Evolutionary conservation across 352 stramenopile genomes (phyloP).

Genomic region (Pythium brassicae): DNA sequence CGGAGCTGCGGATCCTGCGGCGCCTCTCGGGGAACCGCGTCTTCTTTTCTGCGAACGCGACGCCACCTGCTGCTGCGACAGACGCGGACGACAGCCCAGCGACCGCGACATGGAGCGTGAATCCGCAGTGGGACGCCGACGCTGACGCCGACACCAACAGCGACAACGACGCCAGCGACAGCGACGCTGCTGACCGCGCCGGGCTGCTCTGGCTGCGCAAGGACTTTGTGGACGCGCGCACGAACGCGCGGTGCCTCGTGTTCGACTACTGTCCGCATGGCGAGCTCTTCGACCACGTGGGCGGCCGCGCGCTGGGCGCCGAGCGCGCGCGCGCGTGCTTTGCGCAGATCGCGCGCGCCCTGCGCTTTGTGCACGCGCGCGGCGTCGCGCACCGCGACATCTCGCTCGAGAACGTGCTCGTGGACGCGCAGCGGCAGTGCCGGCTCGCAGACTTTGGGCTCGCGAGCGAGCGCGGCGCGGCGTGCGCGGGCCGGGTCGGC

Average conservation of each 20-base stretch:
- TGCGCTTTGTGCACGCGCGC: slow-evolving; percentile 43
- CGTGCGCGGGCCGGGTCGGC: slow-evolving; percentile 39
- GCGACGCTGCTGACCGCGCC: slow-evolving; percentile 14
- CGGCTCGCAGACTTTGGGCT: slow-evolving; percentile 57
- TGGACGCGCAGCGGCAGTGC: slow-evolving; percentile 38
- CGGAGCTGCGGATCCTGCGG: slow-evolving; percentile 38
- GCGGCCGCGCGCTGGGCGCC: slow-evolving; percentile 18
- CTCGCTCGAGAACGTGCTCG: slow-evolving; percentile 62
- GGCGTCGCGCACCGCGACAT: slow-evolving; percentile 63
- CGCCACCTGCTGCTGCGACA: too few relatives aligned
- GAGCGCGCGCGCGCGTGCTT: slow-evolving; percentile 33
- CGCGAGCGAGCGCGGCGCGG: slow-evolving; percentile 27
- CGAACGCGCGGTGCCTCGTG: slow-evolving; percentile 48
- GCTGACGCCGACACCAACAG: not conserved
- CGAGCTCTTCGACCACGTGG: slow-evolving; percentile 46
- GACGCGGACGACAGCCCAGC: not conserved
- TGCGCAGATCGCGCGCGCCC: slow-evolving; percentile 37
- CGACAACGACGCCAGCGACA: not conserved
- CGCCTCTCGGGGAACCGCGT: slow-evolving; percentile 29
- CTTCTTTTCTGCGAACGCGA: not conserved
- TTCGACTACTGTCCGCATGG: slow-evolving; percentile 60
- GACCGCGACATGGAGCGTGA: slow-evolving; percentile 18
- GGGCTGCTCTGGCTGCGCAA: slow-evolving; percentile 39
- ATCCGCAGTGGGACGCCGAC: slow-evolving; percentile 6
- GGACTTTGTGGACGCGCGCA: slow-evolving; percentile 44